phyloP scores from a whole-genome alignment of 352 stramenopile genomes.

The Phytophthora hybrid region DNA sequence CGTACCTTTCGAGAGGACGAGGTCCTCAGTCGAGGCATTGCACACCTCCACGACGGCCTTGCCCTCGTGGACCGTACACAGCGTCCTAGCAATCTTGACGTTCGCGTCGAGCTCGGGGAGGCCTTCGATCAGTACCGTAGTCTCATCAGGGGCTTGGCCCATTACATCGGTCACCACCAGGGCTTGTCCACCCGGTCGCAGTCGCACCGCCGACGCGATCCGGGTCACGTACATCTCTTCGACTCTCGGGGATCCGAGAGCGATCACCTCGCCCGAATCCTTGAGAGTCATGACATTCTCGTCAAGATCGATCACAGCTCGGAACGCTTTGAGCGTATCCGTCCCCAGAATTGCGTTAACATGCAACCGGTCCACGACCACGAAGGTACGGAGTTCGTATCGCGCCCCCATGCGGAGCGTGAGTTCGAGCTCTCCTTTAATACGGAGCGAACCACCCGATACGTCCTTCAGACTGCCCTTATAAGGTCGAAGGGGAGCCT shows the following conservation, averaged over 20 bases:
- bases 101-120: background rate
- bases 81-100: background rate
- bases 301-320: no score
- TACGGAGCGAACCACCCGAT: background rate
- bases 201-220: background rate
- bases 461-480: background rate
- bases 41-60: background rate
- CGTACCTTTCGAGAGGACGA: background rate
- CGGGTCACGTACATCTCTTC: no score
- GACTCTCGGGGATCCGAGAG: no score
- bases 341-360: background rate
- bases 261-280: no score
- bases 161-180: background rate
- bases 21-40: background rate
- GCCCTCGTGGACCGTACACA: background rate
- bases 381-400: background rate
- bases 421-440: background rate
- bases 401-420: background rate
- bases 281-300: no score
- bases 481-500: background rate
- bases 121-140: constrained; percentile 2
- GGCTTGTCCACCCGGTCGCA: background rate
- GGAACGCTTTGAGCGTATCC: no score
- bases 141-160: background rate
- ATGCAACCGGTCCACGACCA: background rate